Conservation (phyloP, 345 rosid species). For the Populus simonii region DNA sequence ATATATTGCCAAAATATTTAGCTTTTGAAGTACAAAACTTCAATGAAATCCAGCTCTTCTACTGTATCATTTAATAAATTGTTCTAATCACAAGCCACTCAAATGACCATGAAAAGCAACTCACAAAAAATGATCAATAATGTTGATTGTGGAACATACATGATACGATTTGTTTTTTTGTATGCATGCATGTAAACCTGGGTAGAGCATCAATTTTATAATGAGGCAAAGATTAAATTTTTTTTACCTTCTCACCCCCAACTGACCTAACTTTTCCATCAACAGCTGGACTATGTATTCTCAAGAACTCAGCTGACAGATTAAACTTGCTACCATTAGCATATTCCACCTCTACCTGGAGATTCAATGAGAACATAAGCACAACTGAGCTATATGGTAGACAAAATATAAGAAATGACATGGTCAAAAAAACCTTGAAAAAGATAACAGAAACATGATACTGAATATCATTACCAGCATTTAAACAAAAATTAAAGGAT, state of each 20-base stretch:
- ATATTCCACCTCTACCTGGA: constrained; percentile 75
- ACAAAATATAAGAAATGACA: background rate
- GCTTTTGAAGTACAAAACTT: background rate
- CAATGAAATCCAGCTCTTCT: background rate
- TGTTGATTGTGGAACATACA: background rate
- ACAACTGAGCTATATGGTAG: background rate
- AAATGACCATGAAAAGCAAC: background rate
- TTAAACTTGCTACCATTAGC: constrained; percentile 57
- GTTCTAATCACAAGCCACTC: background rate
- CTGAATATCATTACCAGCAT: background rate
- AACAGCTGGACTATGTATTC: constrained; percentile 81
- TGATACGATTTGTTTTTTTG: background rate
- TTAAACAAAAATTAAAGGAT: background rate
- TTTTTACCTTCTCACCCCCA: constrained; percentile 73
- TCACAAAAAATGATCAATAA: background rate
- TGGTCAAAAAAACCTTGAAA: background rate
- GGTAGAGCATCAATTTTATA: background rate
- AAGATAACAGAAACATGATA: background rate
- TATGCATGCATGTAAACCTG: background rate
- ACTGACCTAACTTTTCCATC: constrained; percentile 83
- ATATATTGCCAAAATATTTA: background rate
- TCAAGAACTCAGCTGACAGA: constrained; percentile 69
- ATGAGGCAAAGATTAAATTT: background rate
- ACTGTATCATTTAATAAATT: background rate
- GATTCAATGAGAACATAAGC: background rate